Conservation (phyloP, 2,329 filamentous ascomycete species). For the Aureobasidium mangrovei region DNA sequence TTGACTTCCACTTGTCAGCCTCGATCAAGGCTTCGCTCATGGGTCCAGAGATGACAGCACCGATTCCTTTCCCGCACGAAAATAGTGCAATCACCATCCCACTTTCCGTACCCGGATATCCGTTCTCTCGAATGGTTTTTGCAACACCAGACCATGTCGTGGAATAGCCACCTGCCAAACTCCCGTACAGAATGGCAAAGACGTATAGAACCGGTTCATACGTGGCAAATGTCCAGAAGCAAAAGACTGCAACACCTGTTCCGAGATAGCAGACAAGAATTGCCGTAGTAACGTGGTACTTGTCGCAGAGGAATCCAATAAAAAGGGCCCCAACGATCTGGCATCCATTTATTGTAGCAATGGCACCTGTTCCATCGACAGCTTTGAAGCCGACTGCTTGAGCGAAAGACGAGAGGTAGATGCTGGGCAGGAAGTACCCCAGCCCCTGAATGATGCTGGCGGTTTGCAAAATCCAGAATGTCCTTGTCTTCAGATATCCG, state of each 20-base stretch:
- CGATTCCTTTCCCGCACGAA: conserved; percentile 42
- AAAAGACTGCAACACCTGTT: conserved; percentile 30
- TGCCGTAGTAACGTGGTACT: conserved; percentile 31
- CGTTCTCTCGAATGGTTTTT: conserved; percentile 18
- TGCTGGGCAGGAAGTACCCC: conserved; percentile 36
- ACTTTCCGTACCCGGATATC: conserved; percentile 30
- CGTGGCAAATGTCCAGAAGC: conserved; percentile 40
- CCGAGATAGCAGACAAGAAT: conserved; percentile 31
- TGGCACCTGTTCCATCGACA: conserved; percentile 29
- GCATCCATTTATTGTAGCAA: conserved; percentile 34
- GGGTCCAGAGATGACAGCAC: conserved; percentile 43
- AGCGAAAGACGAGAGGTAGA: conserved; percentile 36
- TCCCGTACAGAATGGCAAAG: conserved; percentile 36
- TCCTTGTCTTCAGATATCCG: conserved; percentile 27
- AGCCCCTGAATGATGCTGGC: conserved; percentile 35
- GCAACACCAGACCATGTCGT: conserved; percentile 28
- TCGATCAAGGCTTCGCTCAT: conserved; percentile 40
- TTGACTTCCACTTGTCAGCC: conserved; percentile 28
- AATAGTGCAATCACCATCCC: conserved; percentile 42
- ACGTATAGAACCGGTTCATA: conserved; percentile 33
- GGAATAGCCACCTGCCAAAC: conserved; percentile 33
- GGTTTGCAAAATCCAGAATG: conserved; percentile 37
- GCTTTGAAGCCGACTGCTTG: conserved; percentile 28
- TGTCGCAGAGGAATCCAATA: conserved; percentile 33
- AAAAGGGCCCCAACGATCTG: conserved; percentile 30